phyloP scores from a whole-genome alignment of 2,329 filamentous ascomycete genomes.

The Fusarium pseudocircinatum region DNA sequence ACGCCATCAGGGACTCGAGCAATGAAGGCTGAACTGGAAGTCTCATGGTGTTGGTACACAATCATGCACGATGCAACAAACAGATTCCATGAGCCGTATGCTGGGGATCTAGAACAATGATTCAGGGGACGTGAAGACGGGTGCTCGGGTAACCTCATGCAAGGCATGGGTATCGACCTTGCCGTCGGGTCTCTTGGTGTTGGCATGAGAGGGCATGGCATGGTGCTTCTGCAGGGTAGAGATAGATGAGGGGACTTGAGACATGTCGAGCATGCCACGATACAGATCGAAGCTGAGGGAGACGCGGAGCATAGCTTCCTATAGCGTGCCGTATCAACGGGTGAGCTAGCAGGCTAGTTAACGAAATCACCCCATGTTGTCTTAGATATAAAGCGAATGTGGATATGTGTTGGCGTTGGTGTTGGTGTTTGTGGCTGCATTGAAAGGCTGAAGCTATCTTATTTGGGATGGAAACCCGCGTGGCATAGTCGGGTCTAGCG shows the following conservation, averaged over 20 bases:
- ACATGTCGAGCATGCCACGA: conserved; percentile 3
- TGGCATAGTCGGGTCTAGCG: conserved; percentile 19
- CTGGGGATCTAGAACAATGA: conserved; percentile 1
- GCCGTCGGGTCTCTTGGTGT: not conserved
- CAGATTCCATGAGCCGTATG: not conserved
- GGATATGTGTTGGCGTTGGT: not conserved
- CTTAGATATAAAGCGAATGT: not conserved
- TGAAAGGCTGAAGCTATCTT: conserved; percentile 27
- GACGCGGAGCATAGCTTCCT: conserved; percentile 17
- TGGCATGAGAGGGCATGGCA: not conserved
- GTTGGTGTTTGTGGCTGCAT: conserved; percentile 21
- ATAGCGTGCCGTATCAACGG: conserved; percentile 21
- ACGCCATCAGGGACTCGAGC: conserved; percentile 2
- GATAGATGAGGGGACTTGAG: conserved; percentile 3
- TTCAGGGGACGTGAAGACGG: conserved; percentile 5
- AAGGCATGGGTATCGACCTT: not conserved
- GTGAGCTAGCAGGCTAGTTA: not conserved
- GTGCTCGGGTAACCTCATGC: conserved; percentile 12
- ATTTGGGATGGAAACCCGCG: conserved; percentile 23
- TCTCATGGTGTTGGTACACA: conserved; percentile 7
- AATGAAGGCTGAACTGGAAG: conserved; percentile 1
- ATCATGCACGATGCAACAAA: not conserved
- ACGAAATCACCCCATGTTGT: not conserved
- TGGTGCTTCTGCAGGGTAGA: conserved; percentile 21
- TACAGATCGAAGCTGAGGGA: not conserved